Evolutionary conservation across 371 early-diverging fungal species (phyloP).

Genomic region (Fennellomyces sp.): DNA sequence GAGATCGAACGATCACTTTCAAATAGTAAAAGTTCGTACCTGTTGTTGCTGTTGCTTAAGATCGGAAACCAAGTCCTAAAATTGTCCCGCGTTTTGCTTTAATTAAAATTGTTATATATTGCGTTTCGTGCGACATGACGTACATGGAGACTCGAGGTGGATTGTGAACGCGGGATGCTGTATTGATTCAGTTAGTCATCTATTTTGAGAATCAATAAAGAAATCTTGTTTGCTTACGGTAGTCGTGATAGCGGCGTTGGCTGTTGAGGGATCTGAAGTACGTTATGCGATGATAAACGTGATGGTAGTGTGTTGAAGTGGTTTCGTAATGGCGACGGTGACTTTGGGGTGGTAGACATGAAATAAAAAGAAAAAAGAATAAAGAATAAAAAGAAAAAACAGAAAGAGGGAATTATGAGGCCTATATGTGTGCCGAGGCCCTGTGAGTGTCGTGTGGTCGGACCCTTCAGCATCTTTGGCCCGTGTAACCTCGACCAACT

Average conservation of each 20-base stretch:
- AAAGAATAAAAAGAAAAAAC: not conserved
- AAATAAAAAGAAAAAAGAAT: not conserved
- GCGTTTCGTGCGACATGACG: not conserved
- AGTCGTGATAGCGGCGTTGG: not conserved
- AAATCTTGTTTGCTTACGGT: not conserved
- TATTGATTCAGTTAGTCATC: not conserved
- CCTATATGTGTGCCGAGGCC: not conserved
- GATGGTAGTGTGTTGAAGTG: not conserved
- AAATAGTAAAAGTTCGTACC: not conserved
- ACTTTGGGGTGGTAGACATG: not conserved
- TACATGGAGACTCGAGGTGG: constrained; percentile 10
- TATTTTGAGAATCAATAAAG: not conserved
- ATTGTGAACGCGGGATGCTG: constrained; percentile 7
- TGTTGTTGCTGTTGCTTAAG: constrained; percentile 3
- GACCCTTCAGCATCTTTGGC: not conserved
- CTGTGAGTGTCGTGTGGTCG: not conserved
- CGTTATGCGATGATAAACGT: not conserved
- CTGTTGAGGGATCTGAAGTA: not conserved
- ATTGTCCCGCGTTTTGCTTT: not conserved
- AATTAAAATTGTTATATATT: constrained; percentile 4
- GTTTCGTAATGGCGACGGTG: not conserved
- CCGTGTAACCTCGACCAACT: not conserved
- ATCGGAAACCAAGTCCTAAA: constrained; percentile 8
- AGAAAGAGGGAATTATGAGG: not conserved
- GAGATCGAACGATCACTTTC: too few relatives aligned